phyloP scores from a whole-genome alignment of 257 asterid genomes.

The Solanum ahanhuiri region DNA sequence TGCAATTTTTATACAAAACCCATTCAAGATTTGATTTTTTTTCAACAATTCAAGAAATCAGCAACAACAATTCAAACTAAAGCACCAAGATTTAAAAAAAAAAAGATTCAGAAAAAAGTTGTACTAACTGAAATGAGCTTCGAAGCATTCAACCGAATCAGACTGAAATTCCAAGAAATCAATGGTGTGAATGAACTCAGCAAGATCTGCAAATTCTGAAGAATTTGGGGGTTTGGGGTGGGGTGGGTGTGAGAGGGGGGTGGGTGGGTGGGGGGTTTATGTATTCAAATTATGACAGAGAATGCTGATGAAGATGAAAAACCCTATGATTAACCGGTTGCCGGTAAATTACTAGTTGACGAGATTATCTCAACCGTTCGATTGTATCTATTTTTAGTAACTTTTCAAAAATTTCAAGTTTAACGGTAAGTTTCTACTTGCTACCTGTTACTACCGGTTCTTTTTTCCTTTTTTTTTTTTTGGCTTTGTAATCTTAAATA shows the following conservation, averaged over 20 bases:
- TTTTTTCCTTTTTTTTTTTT: neutral
- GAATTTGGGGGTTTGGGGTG: neutral
- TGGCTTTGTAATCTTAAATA: neutral
- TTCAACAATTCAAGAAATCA: neutral
- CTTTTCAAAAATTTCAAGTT: neutral
- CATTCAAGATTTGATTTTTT: neutral
- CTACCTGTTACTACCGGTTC: neutral
- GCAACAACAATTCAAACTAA: neutral
- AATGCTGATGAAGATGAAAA: neutral
- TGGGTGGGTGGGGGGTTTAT: neutral
- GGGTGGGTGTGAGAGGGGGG: neutral
- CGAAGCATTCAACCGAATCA: neutral
- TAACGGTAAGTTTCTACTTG: neutral
- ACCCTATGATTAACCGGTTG: neutral
- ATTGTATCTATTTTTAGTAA: neutral
- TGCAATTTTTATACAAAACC: neutral
- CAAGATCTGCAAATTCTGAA: neutral
- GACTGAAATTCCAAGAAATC: neutral
- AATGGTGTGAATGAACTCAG: neutral
- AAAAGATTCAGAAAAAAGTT: neutral
- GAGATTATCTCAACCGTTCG: neutral
- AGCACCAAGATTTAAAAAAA: neutral
- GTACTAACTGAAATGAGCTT: neutral
- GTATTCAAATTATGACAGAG: neutral
- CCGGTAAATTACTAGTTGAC: neutral